Base-by-base conservation (phyloP, 805 yeast species). In the Cyberlindnera lachancei region DNA sequence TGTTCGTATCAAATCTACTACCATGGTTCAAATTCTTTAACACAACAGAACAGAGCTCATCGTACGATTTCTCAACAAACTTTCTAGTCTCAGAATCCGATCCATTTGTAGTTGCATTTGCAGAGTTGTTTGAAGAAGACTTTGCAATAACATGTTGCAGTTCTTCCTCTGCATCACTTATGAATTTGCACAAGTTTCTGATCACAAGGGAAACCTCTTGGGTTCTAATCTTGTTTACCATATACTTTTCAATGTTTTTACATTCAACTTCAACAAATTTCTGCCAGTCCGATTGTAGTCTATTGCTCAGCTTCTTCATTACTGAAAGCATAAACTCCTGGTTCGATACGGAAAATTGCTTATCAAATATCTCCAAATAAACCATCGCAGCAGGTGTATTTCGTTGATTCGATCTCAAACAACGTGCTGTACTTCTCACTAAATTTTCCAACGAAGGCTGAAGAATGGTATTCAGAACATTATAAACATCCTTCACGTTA, bases 271-370 rank as follows among this genome's bases (percentile, higher is more conserved):
- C 70, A 16, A 79, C 55, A 40, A 71, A 73, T 39, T 70, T 71
- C 14, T 58, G 57, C 94, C 94, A 85, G 13, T 63, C 60, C 22
- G 55, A 56, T 25, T 57, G 58, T 27, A 75, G 59, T 49, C 70
- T 71, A 18, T 73, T 74, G n/a, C 62, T 56, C 5, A 76, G 42
- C 38, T 71, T 73, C 20, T 61, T 63, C 39, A 79, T 60, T 32
- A 68, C 61, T 24, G 67, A 63, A 37, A 70, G 59, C 15, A 70
- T 57, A 44, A 68, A 84, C 41, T 83, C 95, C 48, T 79, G 87
- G 50, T 73, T 71, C 2, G 79, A 62, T 7, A 70, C 57, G 8
- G 67, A 67, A 14, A 64, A 48, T 9, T 45, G 48, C 16, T 44
- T 45, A 6, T 55, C 44, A n/a, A 59, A 53, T 17, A 55, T 44